These are phyloP conservation scores for Neurospora sp. DNA, from an alignment of 495 filamentous ascomycete species.

Conservation along the genomic window DNA sequence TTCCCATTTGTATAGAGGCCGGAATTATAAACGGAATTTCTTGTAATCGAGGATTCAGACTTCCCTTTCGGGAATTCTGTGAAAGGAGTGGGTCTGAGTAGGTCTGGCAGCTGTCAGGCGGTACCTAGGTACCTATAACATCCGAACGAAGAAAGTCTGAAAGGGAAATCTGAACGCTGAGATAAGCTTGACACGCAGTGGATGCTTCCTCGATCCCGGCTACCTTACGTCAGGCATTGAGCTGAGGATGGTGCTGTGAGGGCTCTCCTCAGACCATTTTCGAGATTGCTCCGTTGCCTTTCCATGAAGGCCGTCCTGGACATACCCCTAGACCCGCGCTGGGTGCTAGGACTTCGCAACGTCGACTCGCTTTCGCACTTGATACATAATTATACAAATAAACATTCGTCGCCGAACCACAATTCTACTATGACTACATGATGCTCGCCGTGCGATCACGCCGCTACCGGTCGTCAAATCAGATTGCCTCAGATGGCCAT, in stretches of 20 bases:
- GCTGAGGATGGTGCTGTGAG: neutral
- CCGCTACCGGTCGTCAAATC: slow-evolving; percentile 53
- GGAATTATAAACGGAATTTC: too few relatives aligned
- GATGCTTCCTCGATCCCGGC: too few relatives aligned
- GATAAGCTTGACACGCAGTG: too few relatives aligned
- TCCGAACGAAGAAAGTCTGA: too few relatives aligned
- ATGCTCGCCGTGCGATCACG: slow-evolving; percentile 39
- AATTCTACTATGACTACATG: neutral
- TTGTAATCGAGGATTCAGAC: too few relatives aligned
- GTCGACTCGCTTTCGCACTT: neutral
- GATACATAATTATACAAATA: slow-evolving; percentile 15
- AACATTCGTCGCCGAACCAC: slow-evolving; percentile 3
- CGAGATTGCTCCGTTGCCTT: neutral
- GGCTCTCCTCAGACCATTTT: neutral
- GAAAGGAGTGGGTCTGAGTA: too few relatives aligned
- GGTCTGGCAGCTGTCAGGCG: too few relatives aligned
- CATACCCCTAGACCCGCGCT: slow-evolving; percentile 17
- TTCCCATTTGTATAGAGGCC: too few relatives aligned
- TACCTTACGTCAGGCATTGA: neutral
- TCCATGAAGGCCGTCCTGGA: slow-evolving; percentile 14
- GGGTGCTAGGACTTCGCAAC: slow-evolving; percentile 14
- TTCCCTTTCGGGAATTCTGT: too few relatives aligned
- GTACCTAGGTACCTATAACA: too few relatives aligned
- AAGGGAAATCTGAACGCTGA: too few relatives aligned
- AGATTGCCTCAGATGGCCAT: too few relatives aligned